A percentile compares a stretch with the other conserved stretches of the same genome.
phyloP scores from a whole-genome alignment of 768 basidiomycete species.

The Fomitopsis pulvina region DNA sequence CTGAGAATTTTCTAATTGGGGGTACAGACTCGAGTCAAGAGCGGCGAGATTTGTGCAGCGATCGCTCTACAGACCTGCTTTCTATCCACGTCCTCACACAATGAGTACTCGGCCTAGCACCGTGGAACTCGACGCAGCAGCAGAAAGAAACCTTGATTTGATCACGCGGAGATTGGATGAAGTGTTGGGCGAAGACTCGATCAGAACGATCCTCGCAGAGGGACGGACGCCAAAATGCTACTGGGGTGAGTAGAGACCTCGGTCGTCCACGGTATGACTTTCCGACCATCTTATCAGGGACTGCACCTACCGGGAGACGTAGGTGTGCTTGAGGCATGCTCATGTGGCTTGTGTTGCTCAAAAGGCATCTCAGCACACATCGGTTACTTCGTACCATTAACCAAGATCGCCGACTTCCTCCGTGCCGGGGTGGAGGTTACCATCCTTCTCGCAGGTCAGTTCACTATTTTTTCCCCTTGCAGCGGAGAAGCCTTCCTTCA shows the following conservation, averaged over 20 bases:
- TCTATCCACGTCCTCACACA: too few relatives aligned
- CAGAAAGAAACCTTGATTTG: constrained; percentile 57
- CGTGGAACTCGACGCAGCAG: constrained; percentile 12
- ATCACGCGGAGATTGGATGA: constrained; percentile 87
- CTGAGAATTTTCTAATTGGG: too few relatives aligned
- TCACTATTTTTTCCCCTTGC: not conserved
- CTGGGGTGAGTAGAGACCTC: constrained; percentile 65
- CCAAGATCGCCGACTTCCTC: constrained; percentile 95
- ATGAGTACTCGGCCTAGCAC: too few relatives aligned
- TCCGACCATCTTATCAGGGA: constrained; percentile 44
- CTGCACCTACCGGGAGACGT: constrained; percentile 94
- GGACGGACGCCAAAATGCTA: constrained; percentile 77
- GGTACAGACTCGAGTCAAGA: too few relatives aligned
- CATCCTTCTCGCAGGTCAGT: constrained; percentile 15
- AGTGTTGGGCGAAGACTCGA: constrained; percentile 76
- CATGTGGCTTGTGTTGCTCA: not conserved
- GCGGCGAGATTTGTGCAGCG: too few relatives aligned
- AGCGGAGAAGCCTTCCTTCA: not conserved
- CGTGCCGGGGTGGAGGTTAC: constrained; percentile 81
- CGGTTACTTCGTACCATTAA: constrained; percentile 92
- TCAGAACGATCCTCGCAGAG: constrained; percentile 75
- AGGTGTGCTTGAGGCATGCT: constrained; percentile 25
- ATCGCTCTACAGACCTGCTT: too few relatives aligned
- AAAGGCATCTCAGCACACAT: constrained; percentile 66
- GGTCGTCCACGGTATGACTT: not conserved